Base-by-base conservation (phyloP, 768 basidiomycete genomes). In the Mycena filopes region DNA sequence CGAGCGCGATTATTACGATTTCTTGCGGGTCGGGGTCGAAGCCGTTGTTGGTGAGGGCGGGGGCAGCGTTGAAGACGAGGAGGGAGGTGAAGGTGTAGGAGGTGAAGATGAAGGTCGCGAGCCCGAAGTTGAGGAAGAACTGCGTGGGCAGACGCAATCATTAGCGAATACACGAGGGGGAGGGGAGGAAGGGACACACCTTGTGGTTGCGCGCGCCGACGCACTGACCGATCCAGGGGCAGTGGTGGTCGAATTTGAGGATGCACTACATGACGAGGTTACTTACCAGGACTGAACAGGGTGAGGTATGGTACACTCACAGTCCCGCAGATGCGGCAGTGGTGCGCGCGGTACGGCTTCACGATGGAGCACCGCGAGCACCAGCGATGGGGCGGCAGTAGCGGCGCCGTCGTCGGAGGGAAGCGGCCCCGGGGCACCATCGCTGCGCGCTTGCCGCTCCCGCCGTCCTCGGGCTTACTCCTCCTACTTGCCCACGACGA, bases 221-320 rank as follows among this genome's bases (percentile, higher is more conserved):
- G 69, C 96, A 98, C 72, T 95, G 93, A 13, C 96, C 96, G 55
- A 98, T 90, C 96, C 92, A 95, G 53, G 94, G 94, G 78, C 94
- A 96, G 72, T 96, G 94, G 77, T 96, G 94, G 72, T 96, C 94
- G 69, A 89, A 95, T 74, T 87, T 90, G 49, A 96, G 74, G 8
- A 95, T 82, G 71, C 94, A 95, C 91, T 94, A 29, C 7, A 43
- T 11, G 3, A n/a, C n/a, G n/a, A n/a, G n/a, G n/a, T n/a, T n/a
- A n/a, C n/a, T n/a, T n/a, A n/a, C n/a, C n/a, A n/a, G n/a, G n/a
- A n/a, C n/a, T n/a, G n/a, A n/a, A n/a, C n/a, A n/a, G n/a, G n/a
- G n/a, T n/a, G n/a, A n/a, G n/a, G n/a, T n/a, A n/a, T n/a, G n/a
- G n/a, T n/a, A 25, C 4, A 45, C 55, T 10, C 26, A 42, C 55